Evolutionary conservation across 768 basidiomycete species (phyloP).

Genomic region (Jaapia argillacea): DNA sequence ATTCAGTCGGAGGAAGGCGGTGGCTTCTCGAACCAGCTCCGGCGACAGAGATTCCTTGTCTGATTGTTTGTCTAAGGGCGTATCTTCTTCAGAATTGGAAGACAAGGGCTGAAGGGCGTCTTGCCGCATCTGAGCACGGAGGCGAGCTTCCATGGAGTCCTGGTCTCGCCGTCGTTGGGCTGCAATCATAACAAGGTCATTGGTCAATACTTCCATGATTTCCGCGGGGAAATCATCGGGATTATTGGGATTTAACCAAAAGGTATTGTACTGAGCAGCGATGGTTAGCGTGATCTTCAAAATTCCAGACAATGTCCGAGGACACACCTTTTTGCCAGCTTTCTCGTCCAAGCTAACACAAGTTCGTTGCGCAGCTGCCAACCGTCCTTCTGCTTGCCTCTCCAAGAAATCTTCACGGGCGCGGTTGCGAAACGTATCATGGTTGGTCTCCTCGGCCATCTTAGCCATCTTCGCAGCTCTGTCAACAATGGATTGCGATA

Average conservation of each 20-base stretch:
- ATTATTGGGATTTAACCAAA: conserved; percentile 67
- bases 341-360: conserved; percentile 70
- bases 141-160: conserved; percentile 31
- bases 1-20: conserved; percentile 49
- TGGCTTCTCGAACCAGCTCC: conserved; percentile 56
- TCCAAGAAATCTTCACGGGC: conserved; percentile 68
- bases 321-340: conserved; percentile 51
- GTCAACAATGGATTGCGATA: conserved; percentile 53
- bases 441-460: conserved; percentile 41
- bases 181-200: conserved; percentile 19
- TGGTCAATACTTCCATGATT: conserved; percentile 46
- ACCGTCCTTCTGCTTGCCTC: conserved; percentile 58
- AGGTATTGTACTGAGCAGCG: conserved; percentile 61
- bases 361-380: conserved; percentile 65
- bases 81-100: conserved; percentile 24
- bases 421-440: conserved; percentile 59
- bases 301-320: conserved; percentile 2
- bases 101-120: conserved; percentile 53
- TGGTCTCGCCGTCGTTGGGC: conserved; percentile 15
- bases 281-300: conserved; percentile 2
- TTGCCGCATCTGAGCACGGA: conserved; percentile 64
- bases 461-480: conserved; percentile 66
- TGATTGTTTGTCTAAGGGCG: conserved; percentile 12
- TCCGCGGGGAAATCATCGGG: conserved; percentile 56
- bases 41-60: conserved; percentile 28